Percentiles rank a stretch among this genome's conserved stretches.
phyloP scores from a whole-genome alignment of 1,284 basidiomycete species.

The Pisolithus thermaeus region DNA sequence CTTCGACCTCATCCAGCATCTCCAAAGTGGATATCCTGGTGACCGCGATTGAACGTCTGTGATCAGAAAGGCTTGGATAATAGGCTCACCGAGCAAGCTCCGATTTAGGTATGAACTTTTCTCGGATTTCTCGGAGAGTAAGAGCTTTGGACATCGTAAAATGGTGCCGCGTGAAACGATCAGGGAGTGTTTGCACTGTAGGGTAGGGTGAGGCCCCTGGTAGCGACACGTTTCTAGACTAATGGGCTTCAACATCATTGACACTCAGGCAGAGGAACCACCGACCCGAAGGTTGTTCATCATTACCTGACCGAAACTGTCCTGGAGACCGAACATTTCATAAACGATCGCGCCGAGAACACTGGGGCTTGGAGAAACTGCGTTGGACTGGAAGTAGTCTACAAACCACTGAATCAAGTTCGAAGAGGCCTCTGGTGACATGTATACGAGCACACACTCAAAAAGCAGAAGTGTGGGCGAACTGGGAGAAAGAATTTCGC shows the following conservation, averaged over 20 bases:
- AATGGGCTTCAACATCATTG: slow-evolving; percentile 2
- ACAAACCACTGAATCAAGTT: slow-evolving; percentile 74
- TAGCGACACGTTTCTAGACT: slow-evolving; percentile 71
- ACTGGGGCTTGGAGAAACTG: not conserved
- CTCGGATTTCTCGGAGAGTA: slow-evolving; percentile 46
- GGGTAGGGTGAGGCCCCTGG: slow-evolving; percentile 65
- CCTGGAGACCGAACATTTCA: slow-evolving; percentile 85
- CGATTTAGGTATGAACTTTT: slow-evolving; percentile 41
- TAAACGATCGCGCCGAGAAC: slow-evolving; percentile 69
- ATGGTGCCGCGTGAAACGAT: slow-evolving; percentile 55
- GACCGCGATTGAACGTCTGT: slow-evolving; percentile 2
- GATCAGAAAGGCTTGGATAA: not conserved
- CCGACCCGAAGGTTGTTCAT: slow-evolving; percentile 73
- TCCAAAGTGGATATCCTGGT: slow-evolving; percentile 72
- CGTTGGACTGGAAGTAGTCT: slow-evolving; percentile 38
- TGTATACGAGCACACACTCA: slow-evolving; percentile 92
- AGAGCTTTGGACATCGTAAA: slow-evolving; percentile 35
- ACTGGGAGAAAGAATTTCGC: slow-evolving; percentile 49
- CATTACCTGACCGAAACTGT: slow-evolving; percentile 87
- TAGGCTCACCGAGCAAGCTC: slow-evolving; percentile 62
- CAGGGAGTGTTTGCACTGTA: slow-evolving; percentile 43
- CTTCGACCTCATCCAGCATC: slow-evolving; percentile 87
- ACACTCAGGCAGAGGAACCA: not conserved
- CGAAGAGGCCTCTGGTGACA: slow-evolving; percentile 55
- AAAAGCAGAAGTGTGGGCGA: slow-evolving; percentile 80